Conservation (phyloP, 345 rosid genomes). For the Corchorus olitorius region DNA sequence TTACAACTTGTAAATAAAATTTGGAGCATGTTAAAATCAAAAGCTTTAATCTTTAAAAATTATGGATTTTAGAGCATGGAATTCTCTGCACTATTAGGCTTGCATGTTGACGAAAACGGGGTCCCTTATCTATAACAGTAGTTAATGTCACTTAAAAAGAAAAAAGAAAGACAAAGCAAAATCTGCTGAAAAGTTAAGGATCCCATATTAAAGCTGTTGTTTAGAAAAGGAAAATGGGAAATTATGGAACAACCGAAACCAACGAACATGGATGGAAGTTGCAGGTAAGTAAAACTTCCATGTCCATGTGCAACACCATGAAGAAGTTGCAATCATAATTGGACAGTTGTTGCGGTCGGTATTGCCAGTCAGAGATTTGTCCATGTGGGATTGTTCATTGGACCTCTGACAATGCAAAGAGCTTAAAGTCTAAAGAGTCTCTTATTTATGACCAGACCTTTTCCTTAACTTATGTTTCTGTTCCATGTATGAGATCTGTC, state of each 20-base stretch:
- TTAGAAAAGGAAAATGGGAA: neutral
- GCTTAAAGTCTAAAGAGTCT: too few species aligned
- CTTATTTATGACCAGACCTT: neutral
- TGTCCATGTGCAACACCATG: neutral
- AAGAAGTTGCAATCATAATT: neutral
- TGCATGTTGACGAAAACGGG: neutral
- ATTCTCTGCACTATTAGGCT: neutral
- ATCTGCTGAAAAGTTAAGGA: constrained; percentile 14
- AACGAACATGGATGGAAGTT: constrained; percentile 17
- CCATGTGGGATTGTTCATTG: constrained; percentile 18
- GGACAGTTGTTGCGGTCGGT: neutral
- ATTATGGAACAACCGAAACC: constrained; percentile 9
- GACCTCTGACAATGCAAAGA: neutral
- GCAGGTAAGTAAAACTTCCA: neutral
- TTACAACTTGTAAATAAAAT: neutral
- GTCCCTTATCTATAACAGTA: constrained; percentile 11
- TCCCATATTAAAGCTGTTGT: neutral
- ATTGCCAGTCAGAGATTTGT: neutral
- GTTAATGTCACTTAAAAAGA: neutral
- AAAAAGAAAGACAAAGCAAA: constrained; percentile 17
- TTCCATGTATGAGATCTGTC: neutral
- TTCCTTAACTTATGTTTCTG: neutral
- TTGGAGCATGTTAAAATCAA: too few species aligned
- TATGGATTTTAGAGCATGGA: neutral
- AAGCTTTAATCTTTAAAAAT: too few species aligned